Conservation (phyloP, 2,329 filamentous ascomycete genomes). For the Pestalotiopsis sp. region DNA sequence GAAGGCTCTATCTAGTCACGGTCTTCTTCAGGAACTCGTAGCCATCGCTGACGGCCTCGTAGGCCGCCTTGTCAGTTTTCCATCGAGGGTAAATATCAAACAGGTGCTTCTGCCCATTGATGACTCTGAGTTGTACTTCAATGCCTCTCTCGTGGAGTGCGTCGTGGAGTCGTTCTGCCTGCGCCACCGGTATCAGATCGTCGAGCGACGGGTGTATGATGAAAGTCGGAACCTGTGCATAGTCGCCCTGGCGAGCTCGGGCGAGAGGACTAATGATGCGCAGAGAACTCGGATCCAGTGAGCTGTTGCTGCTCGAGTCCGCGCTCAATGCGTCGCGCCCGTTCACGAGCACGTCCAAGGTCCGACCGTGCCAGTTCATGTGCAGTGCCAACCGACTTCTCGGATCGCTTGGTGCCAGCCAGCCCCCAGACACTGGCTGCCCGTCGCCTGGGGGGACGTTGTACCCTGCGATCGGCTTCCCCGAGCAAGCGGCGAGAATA, state of each 20-base stretch:
- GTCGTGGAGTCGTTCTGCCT: neutral
- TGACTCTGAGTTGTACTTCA: neutral
- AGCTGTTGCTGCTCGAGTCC: neutral
- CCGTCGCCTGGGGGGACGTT: neutral
- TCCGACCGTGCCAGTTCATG: neutral
- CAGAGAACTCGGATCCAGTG: neutral
- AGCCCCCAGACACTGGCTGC: neutral
- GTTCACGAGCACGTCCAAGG: neutral
- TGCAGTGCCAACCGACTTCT: neutral
- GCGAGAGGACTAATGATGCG: neutral
- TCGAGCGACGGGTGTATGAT: neutral
- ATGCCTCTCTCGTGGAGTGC: neutral
- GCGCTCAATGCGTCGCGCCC: neutral
- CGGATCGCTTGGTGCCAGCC: neutral
- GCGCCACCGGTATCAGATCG: neutral
- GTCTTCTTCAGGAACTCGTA: neutral
- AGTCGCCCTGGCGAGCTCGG: neutral
- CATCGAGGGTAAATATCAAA: neutral
- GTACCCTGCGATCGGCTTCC: neutral
- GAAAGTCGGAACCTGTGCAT: neutral
- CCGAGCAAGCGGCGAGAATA: neutral
- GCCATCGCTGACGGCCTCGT: neutral
- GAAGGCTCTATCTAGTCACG: neutral
- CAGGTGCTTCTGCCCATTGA: neutral
- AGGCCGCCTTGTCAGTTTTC: neutral